Percentiles rank a stretch among this genome's conserved stretches.
phyloP scores from a whole-genome alignment of 805 yeast species.

The Tetrapisispora arboricola region DNA sequence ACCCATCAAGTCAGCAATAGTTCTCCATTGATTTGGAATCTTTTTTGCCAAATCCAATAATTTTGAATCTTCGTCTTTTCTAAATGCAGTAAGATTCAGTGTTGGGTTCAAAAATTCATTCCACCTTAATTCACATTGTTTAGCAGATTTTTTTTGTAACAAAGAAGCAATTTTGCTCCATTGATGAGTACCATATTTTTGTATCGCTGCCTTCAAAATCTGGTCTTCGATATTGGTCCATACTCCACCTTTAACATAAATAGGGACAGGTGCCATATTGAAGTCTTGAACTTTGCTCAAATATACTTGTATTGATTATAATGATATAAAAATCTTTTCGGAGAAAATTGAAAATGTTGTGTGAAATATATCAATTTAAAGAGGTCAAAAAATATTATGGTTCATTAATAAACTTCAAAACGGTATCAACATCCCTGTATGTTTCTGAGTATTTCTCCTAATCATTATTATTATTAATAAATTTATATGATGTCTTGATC shows the following conservation, averaged over 20 bases:
- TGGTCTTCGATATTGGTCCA: conserved; percentile 87
- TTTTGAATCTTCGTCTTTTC: conserved; percentile 64
- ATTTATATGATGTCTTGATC: no score
- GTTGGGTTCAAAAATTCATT: conserved; percentile 74
- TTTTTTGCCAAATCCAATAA: conserved; percentile 54
- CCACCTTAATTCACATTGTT: conserved; percentile 92
- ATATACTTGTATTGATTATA: no score
- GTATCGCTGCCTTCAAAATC: conserved; percentile 78
- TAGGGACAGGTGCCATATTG: conserved; percentile 38
- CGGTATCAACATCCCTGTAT: no score
- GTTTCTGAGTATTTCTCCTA: no score
- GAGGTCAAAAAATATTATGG: no score
- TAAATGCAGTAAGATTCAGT: conserved; percentile 57
- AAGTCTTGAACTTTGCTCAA: no score
- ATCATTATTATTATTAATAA: no score
- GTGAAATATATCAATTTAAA: no score
- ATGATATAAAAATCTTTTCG: no score
- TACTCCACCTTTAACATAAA: conserved; percentile 76
- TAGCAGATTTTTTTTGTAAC: conserved; percentile 74
- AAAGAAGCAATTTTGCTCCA: conserved; percentile 91
- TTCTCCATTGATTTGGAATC: conserved; percentile 90
- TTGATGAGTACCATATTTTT: conserved; percentile 88
- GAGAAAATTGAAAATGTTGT: no score
- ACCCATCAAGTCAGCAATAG: conserved; percentile 71
- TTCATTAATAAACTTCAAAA: no score